Evolutionary conservation across 2,329 filamentous ascomycete genomes (phyloP), one percentile per base, ranked within the genome.

Genomic region (Arthrobotrys iridis): DNA sequence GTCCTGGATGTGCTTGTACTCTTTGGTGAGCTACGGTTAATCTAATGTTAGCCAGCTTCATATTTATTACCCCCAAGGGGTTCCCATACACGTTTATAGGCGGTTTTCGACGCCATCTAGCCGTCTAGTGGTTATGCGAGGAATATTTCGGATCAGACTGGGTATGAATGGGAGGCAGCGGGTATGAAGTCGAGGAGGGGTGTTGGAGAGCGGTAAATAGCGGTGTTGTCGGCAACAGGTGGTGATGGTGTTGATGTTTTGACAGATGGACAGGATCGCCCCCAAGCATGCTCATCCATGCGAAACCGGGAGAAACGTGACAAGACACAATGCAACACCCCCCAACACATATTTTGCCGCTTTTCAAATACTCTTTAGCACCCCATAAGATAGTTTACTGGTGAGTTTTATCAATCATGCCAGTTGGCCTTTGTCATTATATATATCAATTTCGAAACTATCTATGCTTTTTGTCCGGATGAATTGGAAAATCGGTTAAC

Each of bases 1-100:
- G 80, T 88, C 86, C 80, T 87, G 85, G 76, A 90, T 89, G 77
- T 86, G 84, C 81, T 87, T 85, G 80, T 90, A 90, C 83, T 90
- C 88, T 76, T 87, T 86, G 65, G 87, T 87, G 73, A 90, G 85
- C 86, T 87, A 59, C 30, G n/a, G 52, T 10, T 18, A 33, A 50
- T 41, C 50, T 37, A 4, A 63, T 11, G 40, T 77, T 40, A 57
- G 66, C 33, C 11, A 58, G 45, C 46, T 35, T 52, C 57, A 28
- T 50, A 37, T 43, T 45, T 50, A 66, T 73, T 73, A 55, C 48
- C 28, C 43, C 52, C 50, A 66, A 66, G 65, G 65, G 66, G 20
- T 30, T 48, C 46, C 63, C 50, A 43, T 77, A 78, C 78, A 24
- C 78, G 71, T 60, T 79, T 79, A 50, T 80, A 79, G 18, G 78